Conservation (phyloP, 768 basidiomycete species). For the Chalciporus chontae region DNA sequence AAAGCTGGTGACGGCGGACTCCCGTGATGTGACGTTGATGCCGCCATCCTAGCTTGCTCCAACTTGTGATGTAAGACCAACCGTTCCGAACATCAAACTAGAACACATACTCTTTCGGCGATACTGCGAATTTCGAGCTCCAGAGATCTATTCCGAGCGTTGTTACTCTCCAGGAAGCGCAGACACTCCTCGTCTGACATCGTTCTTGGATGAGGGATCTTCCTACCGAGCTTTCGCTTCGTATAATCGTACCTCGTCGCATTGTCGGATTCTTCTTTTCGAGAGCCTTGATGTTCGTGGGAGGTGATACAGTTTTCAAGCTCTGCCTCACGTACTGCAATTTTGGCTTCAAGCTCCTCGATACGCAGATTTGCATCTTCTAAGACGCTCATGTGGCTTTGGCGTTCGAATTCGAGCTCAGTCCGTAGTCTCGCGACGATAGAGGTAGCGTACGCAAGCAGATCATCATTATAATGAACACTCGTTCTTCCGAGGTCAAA, state of each 20-base stretch:
- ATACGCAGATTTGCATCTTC: slow-evolving; percentile 41
- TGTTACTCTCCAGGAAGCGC: slow-evolving; percentile 36
- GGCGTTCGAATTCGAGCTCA: slow-evolving; percentile 44
- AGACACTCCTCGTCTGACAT: slow-evolving; percentile 40
- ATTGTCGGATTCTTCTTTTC: not conserved
- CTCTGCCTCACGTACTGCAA: slow-evolving; percentile 57
- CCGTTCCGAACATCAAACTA: not conserved
- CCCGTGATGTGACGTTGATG: not conserved
- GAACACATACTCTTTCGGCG: slow-evolving; percentile 31
- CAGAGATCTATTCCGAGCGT: slow-evolving; percentile 39
- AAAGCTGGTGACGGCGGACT: not conserved
- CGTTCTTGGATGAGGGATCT: slow-evolving; percentile 13
- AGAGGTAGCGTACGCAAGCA: slow-evolving; percentile 40
- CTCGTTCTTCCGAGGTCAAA: not conserved
- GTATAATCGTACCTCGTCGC: not conserved
- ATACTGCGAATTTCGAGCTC: slow-evolving; percentile 43
- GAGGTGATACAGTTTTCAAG: slow-evolving; percentile 38
- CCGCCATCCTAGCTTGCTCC: slow-evolving; percentile 16
- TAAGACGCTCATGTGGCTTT: slow-evolving; percentile 38
- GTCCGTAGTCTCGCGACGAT: slow-evolving; percentile 41
- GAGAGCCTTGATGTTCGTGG: not conserved
- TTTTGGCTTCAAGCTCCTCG: slow-evolving; percentile 45
- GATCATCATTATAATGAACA: slow-evolving; percentile 20
- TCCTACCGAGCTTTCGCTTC: slow-evolving; percentile 1
- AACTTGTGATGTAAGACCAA: slow-evolving; percentile 12